Evolutionary conservation across 1,284 basidiomycete species (phyloP).

Genomic region (Cerioporus squamosus): DNA sequence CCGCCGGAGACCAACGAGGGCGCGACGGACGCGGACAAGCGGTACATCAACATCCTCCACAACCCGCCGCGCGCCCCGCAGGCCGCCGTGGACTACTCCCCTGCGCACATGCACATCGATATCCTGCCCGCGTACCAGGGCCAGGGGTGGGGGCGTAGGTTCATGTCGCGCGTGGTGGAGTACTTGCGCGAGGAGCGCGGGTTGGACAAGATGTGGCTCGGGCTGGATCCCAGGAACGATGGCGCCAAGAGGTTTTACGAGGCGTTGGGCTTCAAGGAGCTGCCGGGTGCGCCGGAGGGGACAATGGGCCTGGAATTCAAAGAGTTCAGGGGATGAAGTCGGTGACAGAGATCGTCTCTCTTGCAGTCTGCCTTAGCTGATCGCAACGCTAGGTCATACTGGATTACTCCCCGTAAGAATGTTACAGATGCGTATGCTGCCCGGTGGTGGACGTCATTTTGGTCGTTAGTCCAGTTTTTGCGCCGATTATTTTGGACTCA

Average conservation of each 20-base stretch:
- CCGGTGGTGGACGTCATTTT: too few relatives aligned
- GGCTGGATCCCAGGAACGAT: constrained; percentile 60
- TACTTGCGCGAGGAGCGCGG: constrained; percentile 50
- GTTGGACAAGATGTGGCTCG: constrained; percentile 60
- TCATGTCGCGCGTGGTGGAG: constrained; percentile 56
- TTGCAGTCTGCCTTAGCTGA: too few relatives aligned
- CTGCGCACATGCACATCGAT: constrained; percentile 72
- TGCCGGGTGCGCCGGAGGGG: constrained; percentile 51
- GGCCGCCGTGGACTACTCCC: constrained; percentile 55
- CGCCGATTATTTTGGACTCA: too few relatives aligned
- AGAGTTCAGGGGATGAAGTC: constrained; percentile 35
- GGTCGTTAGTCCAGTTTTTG: too few relatives aligned
- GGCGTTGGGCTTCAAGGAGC: constrained; percentile 54
- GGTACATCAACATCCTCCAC: constrained; percentile 52
- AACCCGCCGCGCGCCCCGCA: constrained; percentile 51
- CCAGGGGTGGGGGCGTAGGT: constrained; percentile 63
- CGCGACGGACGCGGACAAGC: constrained; percentile 49
- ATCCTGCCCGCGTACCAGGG: constrained; percentile 62
- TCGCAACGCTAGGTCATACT: too few relatives aligned
- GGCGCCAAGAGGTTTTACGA: constrained; percentile 62
- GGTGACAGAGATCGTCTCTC: not conserved
- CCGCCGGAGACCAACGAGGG: constrained; percentile 23
- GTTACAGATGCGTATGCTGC: too few relatives aligned
- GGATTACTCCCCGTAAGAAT: too few relatives aligned
- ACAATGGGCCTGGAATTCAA: constrained; percentile 54